Evolutionary conservation across 1,139 yeast genomes (phyloP), one percentile per base, ranked within the genome.

Genomic region (Sugiyamaella japonica): DNA sequence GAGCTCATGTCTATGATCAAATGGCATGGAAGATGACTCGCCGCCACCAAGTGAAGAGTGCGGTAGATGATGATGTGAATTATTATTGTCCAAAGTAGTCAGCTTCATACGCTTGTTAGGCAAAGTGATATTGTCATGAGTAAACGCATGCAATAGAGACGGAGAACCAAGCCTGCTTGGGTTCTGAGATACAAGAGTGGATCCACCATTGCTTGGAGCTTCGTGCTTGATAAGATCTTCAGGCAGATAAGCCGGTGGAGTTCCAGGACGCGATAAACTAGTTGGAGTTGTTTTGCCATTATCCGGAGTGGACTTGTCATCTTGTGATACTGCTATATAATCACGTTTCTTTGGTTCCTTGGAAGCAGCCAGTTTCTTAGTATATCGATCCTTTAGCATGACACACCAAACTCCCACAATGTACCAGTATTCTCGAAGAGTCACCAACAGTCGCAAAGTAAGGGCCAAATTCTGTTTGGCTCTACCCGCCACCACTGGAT

Each of bases 361-460:
- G 31, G 36, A 34, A 31, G 36, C 15, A 10, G 47, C 37, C 7
- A 25, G 16, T 31, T 46, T 49, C 36, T 45, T 31, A 38, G 47
- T 44, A 43, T 71, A 71, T 17, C 73, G 61, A 25, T 69, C 70
- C 50, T 70, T 70, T 20, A 71, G 63, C 37, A 66, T 64, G 34
- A 70, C 63, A 55, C 74, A 70, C 74, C 74, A 71, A 7, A 69
- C 67, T 1, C 71, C 71, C 1, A 70, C 73, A 39, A 68, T 66
- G 49, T 66, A 66, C 70, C 72, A 71, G 49, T 66, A 69, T 38
- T 70, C 71, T 6, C 73, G 61, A 62, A 71, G 57, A 25, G 60
- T 59, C 7, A 71, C 71, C 46, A 71, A 56, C n/a, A 70, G 59
- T 50, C 63, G 61, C 31, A 71, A 62, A 44, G 70, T 71, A 20